A percentile compares a stretch with the other conserved stretches of the same genome.
Evolutionary conservation across 495 filamentous ascomycete species (phyloP).

Genomic region (Aspergillus indologenus): DNA sequence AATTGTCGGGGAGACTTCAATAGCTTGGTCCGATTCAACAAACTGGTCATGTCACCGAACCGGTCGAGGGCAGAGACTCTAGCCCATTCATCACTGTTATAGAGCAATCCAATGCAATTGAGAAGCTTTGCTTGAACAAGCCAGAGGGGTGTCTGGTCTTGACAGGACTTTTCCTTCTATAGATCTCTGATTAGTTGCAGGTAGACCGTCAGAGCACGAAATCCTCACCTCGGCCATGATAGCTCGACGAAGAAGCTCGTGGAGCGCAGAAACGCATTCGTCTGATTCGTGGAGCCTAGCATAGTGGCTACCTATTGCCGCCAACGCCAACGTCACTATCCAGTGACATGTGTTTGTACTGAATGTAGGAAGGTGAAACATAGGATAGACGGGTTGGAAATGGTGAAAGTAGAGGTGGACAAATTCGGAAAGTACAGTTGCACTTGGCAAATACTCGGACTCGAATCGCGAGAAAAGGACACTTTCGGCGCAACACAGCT

Average conservation of each 20-base stretch:
- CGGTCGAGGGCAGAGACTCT: constrained; percentile 25
- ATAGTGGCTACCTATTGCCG: constrained; percentile 46
- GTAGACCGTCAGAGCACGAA: neutral
- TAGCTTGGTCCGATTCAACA: constrained; percentile 35
- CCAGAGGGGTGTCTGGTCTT: constrained; percentile 26
- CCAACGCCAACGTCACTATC: constrained; percentile 41
- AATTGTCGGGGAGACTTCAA: too few species aligned
- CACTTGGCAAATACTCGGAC: constrained; percentile 32
- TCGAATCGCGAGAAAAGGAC: constrained; percentile 39
- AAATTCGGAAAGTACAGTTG: constrained; percentile 30
- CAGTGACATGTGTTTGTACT: constrained; percentile 39
- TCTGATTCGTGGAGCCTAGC: constrained; percentile 25
- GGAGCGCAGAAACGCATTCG: constrained; percentile 32
- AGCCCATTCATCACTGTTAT: constrained; percentile 32
- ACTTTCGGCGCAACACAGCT: constrained; percentile 35
- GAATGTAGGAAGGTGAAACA: constrained; percentile 43
- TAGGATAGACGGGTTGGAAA: constrained; percentile 46
- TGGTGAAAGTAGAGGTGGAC: constrained; percentile 36
- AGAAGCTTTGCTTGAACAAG: constrained; percentile 38
- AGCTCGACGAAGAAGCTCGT: constrained; percentile 45
- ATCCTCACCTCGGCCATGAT: constrained; percentile 34
- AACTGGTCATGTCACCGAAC: too few species aligned
- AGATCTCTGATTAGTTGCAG: neutral
- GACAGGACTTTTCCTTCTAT: constrained; percentile 29
- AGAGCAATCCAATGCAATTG: constrained; percentile 42